These are phyloP conservation scores for Cucurbita maxima DNA, from an alignment of 306 rosid genomes.

Conservation along the genomic window DNA sequence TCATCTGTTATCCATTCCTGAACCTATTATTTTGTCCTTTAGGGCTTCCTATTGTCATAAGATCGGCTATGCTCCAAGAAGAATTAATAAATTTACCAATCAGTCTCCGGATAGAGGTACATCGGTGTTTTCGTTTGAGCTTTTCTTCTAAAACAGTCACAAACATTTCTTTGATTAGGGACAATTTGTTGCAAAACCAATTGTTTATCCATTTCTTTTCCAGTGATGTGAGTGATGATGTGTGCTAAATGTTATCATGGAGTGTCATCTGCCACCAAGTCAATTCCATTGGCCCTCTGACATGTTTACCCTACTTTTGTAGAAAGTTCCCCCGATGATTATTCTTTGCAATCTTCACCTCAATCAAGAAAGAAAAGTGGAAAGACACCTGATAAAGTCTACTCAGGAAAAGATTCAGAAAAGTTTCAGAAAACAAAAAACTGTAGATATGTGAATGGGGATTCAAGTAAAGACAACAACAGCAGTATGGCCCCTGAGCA, in stretches of 20 bases:
- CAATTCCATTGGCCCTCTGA: not conserved
- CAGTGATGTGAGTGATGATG: not conserved
- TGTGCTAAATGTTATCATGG: not conserved
- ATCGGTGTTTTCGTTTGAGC: not conserved
- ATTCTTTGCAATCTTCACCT: constrained; percentile 25
- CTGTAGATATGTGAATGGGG: constrained; percentile 12
- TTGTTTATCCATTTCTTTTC: not conserved
- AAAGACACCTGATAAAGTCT: constrained; percentile 24
- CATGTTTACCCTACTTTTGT: constrained; percentile 12
- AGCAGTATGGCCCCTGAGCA: constrained; percentile 8
- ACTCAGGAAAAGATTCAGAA: constrained; percentile 23
- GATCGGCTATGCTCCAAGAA: constrained; percentile 66
- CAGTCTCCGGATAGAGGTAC: constrained; percentile 40
- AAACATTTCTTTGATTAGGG: not conserved
- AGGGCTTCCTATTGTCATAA: constrained; percentile 52
- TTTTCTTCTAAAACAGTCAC: not conserved
- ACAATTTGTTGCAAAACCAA: not conserved
- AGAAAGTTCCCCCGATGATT: constrained; percentile 48
- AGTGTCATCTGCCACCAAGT: not conserved
- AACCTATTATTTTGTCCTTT: constrained; percentile 4
- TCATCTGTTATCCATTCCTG: constrained; percentile 4
- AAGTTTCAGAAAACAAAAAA: constrained; percentile 6
- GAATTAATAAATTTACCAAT: constrained; percentile 14
- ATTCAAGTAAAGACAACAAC: constrained; percentile 13
- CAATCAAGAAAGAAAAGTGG: constrained; percentile 28